Percentiles rank a stretch among this genome's conserved stretches.
Evolutionary conservation across 2,329 filamentous ascomycete species (phyloP).

Genomic region (Beauveria asiatica): DNA sequence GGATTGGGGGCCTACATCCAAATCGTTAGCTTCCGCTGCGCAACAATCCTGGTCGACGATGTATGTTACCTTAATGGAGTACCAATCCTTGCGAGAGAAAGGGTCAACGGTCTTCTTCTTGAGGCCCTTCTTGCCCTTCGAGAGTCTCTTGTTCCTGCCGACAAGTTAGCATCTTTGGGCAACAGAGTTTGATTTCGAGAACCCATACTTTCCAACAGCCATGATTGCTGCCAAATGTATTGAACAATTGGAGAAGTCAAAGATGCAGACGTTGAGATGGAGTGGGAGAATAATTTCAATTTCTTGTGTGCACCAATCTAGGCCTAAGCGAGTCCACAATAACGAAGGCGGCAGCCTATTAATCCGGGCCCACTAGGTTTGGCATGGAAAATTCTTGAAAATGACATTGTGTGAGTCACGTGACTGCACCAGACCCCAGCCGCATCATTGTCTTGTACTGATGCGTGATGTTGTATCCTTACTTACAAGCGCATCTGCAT

Average conservation of each 20-base stretch:
- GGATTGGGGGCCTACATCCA: constrained; percentile 71
- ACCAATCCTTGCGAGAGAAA: constrained; percentile 99
- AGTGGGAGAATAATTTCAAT: constrained; percentile 33
- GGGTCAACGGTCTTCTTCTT: constrained; percentile 99
- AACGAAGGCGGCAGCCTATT: constrained; percentile 21
- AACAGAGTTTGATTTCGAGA: constrained; percentile 2
- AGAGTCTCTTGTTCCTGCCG: constrained; percentile 96
- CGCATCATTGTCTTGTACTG: background rate
- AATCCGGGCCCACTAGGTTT: constrained; percentile 19
- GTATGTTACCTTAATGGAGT: constrained; percentile 75
- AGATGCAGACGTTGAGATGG: constrained; percentile 30
- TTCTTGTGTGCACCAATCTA: constrained; percentile 31
- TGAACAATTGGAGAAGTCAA: constrained; percentile 34
- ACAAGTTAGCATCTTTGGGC: constrained; percentile 16
- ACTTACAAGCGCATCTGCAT: too few species aligned
- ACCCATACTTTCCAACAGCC: constrained; percentile 52
- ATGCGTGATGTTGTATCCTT: too few species aligned
- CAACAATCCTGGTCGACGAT: background rate
- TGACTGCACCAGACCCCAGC: constrained; percentile 5
- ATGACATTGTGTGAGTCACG: constrained; percentile 13
- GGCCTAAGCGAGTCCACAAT: constrained; percentile 28
- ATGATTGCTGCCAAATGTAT: constrained; percentile 45
- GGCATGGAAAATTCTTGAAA: background rate
- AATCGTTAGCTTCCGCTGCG: constrained; percentile 16
- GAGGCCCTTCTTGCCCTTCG: constrained; percentile 99